These are phyloP conservation scores for Aegilops longissima DNA, from an alignment of 176 grass and related monocot genomes.

Conservation along the genomic window DNA sequence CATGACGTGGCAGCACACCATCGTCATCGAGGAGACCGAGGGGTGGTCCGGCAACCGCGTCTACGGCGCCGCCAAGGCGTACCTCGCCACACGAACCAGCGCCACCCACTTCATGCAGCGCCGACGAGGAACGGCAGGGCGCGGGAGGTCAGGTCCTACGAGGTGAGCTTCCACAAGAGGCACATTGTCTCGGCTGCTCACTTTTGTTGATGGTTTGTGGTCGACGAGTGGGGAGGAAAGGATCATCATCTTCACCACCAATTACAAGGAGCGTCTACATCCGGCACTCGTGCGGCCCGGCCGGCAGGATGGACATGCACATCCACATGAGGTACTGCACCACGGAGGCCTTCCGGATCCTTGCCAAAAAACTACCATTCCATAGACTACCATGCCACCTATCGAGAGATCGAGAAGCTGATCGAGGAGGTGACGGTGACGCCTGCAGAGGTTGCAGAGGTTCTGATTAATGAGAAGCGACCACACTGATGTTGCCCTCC, in stretches of 20 bases:
- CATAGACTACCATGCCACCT: constrained; percentile 39
- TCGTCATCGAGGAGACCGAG: too few relatives aligned
- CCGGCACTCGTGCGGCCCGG: constrained; percentile 56
- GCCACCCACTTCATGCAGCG: too few relatives aligned
- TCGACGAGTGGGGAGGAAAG: constrained; percentile 57
- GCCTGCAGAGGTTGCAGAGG: constrained; percentile 71
- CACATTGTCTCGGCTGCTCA: constrained; percentile 1
- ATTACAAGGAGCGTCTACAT: constrained; percentile 78
- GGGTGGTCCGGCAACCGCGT: too few relatives aligned
- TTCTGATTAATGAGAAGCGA: constrained; percentile 49
- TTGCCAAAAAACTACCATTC: constrained; percentile 71
- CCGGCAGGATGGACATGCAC: constrained; percentile 90
- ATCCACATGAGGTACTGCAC: constrained; percentile 83
- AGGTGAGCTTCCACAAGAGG: constrained; percentile 69
- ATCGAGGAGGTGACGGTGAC: constrained; percentile 41
- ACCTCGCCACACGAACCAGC: too few relatives aligned
- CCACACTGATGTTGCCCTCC: constrained; percentile 22
- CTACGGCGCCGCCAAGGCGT: too few relatives aligned
- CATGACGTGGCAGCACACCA: too few relatives aligned
- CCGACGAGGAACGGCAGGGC: neutral
- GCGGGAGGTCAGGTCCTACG: constrained; percentile 34
- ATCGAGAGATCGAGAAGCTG: constrained; percentile 39
- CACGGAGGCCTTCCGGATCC: constrained; percentile 51
- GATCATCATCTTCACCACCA: constrained; percentile 89
- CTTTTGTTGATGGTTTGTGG: too few relatives aligned